Evolutionary conservation across 805 yeast species (phyloP), one percentile per base, ranked within the genome.

Genomic region (Myxozyma neglecta): DNA sequence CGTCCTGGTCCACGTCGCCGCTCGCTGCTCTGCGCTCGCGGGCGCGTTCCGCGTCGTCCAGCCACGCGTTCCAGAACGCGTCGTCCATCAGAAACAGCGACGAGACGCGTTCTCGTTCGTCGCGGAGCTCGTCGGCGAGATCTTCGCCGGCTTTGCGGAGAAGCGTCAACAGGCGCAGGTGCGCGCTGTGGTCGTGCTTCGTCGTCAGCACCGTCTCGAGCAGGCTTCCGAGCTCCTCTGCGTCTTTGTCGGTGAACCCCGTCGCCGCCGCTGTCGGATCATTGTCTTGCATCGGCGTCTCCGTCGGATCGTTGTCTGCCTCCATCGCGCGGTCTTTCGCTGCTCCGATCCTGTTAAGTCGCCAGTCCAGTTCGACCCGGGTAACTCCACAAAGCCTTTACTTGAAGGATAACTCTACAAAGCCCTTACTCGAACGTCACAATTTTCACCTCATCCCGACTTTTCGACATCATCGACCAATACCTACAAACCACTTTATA

Each of bases 61-160:
- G 37, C 63, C 67, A 64, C 11, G 56, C 53, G 13, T 39, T 18
- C 67, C 67, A 64, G 32, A 59, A 63, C 18, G 32, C 32, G 16
- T 42, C 50, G 34, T 42, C 63, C 56, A 56, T 37, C 10, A 63
- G 18, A 46, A 64, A 64, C 20, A 56, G 14, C 6, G 32, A 48
- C 20, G 63, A 35, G 32, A 63, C 32, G 6, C 62, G 56, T 48
- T 51, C 43, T 11, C 66, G 48, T 13, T 49, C 64, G 13, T 57
- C 63, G 20, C 50, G 53, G 8, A 64, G 56, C 36, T 64, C 68
- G 18, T 58, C 66, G 3, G 29, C 57, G 8, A 64, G 43, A 3
- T 43, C 57, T 11, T 57, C 56, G 9, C 67, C 68, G 0, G 63
- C 63, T 24, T 35, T 54, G 20, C 53, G 47, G 1, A 63, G 48